A percentile compares a stretch with the other conserved stretches of the same genome.
Evolutionary conservation across 495 filamentous ascomycete genomes (phyloP).

Genomic region (Neurospora africana): DNA sequence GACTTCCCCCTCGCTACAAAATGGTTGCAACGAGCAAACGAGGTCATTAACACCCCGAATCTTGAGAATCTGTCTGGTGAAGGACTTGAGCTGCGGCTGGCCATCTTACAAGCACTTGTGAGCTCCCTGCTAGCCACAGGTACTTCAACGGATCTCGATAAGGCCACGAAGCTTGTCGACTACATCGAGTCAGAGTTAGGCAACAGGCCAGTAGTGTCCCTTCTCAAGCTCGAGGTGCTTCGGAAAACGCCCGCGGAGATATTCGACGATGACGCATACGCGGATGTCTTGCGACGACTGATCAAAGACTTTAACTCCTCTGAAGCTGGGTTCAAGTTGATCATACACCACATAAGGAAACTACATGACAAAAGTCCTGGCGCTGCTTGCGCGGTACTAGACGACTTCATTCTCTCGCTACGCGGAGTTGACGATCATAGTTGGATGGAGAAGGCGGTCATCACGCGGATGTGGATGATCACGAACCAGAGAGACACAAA

Average conservation of each 20-base stretch:
- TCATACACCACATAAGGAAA: constrained; percentile 60
- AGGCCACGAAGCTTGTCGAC: constrained; percentile 47
- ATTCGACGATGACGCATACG: constrained; percentile 41
- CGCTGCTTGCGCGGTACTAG: constrained; percentile 44
- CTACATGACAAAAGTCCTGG: constrained; percentile 43
- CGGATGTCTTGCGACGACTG: constrained; percentile 42
- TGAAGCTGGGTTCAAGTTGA: constrained; percentile 54
- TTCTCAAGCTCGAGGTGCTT: constrained; percentile 62
- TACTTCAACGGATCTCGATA: constrained; percentile 33
- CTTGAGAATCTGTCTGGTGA: constrained; percentile 46
- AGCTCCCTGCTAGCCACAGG: constrained; percentile 40
- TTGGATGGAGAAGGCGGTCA: constrained; percentile 54
- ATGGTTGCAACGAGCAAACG: constrained; percentile 67
- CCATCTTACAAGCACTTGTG: constrained; percentile 53
- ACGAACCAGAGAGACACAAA: constrained; percentile 26
- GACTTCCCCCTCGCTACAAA: constrained; percentile 46
- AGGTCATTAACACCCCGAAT: constrained; percentile 46
- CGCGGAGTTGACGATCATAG: constrained; percentile 33
- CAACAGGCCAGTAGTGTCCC: constrained; percentile 49
- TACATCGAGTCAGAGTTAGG: constrained; percentile 51
- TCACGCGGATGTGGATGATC: constrained; percentile 52
- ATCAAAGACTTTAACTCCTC: constrained; percentile 45
- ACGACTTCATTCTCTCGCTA: constrained; percentile 45
- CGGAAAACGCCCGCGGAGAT: constrained; percentile 30
- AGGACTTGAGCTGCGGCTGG: constrained; percentile 52